Evolutionary conservation across 768 basidiomycete species (phyloP).

Genomic region (Mycena maculata): DNA sequence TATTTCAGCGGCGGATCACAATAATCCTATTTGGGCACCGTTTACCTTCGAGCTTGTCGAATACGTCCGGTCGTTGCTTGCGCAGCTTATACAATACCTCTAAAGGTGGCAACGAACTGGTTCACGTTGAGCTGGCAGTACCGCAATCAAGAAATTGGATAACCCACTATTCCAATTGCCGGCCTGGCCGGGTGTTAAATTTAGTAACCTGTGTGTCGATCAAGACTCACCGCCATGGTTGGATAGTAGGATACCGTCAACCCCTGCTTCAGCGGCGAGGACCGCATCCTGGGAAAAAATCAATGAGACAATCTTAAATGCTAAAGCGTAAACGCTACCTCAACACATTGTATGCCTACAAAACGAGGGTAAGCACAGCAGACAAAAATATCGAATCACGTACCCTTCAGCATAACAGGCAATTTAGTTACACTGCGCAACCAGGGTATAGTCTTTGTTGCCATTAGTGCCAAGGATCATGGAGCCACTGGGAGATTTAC

Average conservation of each 20-base stretch:
- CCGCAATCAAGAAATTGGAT: neutral
- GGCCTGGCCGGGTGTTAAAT: conserved; percentile 53
- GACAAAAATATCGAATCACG: neutral
- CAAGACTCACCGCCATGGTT: conserved; percentile 84
- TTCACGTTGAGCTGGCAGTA: conserved; percentile 39
- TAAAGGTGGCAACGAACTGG: conserved; percentile 79
- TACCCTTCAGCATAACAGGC: conserved; percentile 82
- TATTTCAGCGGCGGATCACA: conserved; percentile 26
- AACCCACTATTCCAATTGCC: conserved; percentile 84
- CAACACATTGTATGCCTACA: conserved; percentile 79
- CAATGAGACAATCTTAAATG: conserved; percentile 32
- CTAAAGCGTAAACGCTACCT: conserved; percentile 53
- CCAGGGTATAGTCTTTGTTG: conserved; percentile 80
- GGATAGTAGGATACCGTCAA: conserved; percentile 88
- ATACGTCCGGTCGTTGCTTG: conserved; percentile 78
- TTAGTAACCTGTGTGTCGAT: neutral
- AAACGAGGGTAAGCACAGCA: conserved; percentile 5
- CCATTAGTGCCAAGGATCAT: conserved; percentile 3
- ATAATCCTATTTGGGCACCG: neutral
- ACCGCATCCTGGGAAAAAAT: conserved; percentile 74
- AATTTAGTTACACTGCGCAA: conserved; percentile 74
- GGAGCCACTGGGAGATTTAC: conserved; percentile 46
- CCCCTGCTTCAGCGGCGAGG: conserved; percentile 84
- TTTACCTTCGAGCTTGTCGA: conserved; percentile 76
- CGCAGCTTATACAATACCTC: conserved; percentile 83